A percentile compares a stretch with the other conserved stretches of the same genome.
phyloP scores from a whole-genome alignment of 768 basidiomycete genomes.

The Aureoboletus auriporus region DNA sequence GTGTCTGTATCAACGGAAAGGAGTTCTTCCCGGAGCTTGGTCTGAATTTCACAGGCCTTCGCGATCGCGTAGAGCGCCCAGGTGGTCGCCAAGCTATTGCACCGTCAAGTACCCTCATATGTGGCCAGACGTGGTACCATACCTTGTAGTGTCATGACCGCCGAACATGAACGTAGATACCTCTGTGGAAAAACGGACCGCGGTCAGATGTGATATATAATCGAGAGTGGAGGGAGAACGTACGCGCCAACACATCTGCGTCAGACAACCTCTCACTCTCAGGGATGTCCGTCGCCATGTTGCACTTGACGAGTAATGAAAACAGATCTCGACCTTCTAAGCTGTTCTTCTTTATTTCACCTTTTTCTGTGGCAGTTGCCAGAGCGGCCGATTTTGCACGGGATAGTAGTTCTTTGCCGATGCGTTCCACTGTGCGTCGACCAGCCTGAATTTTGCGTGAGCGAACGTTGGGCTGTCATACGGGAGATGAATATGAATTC shows the following conservation, averaged over 20 bases:
- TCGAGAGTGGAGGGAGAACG: slow-evolving; percentile 9
- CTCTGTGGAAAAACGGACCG: slow-evolving; percentile 32
- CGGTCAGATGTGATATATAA: background rate
- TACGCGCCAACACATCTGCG: slow-evolving; percentile 53
- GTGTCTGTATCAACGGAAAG: slow-evolving; percentile 46
- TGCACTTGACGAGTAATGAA: too few species aligned
- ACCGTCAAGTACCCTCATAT: background rate
- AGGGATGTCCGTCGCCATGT: slow-evolving; percentile 41
- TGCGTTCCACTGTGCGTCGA: slow-evolving; percentile 21
- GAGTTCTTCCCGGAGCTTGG: slow-evolving; percentile 56
- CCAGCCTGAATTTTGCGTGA: slow-evolving; percentile 7
- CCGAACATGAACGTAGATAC: slow-evolving; percentile 56
- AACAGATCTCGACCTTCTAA: too few species aligned
- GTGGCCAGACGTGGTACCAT: background rate
- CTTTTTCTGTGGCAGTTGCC: slow-evolving; percentile 12
- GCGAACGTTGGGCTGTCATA: slow-evolving; percentile 23
- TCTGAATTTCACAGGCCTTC: slow-evolving; percentile 44
- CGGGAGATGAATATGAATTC: background rate
- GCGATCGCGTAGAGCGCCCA: slow-evolving; percentile 61
- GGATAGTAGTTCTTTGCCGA: slow-evolving; percentile 46
- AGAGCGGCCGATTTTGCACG: slow-evolving; percentile 4
- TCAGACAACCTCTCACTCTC: slow-evolving; percentile 53
- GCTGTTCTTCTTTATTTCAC: slow-evolving; percentile 30
- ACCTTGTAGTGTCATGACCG: slow-evolving; percentile 55
- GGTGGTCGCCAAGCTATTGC: slow-evolving; percentile 34